Evolutionary conservation across 2,329 filamentous ascomycete species (phyloP).

Genomic region (Fusarium duplospermum): DNA sequence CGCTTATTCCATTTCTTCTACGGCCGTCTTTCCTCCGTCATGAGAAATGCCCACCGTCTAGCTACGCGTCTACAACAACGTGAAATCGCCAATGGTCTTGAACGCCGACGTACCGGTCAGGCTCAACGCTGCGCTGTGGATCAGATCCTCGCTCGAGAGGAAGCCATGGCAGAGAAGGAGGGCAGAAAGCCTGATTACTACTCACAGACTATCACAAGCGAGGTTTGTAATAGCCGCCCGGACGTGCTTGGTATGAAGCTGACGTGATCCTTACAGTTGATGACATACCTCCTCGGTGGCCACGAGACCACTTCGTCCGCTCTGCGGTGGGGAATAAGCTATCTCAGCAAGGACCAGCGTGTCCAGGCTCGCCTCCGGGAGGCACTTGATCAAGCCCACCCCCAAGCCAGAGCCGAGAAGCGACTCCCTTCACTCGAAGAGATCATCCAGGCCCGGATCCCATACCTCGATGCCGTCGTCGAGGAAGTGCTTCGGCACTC

Average conservation of each 20-base stretch:
- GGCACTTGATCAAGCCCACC: constrained; percentile 10
- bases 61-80: not conserved
- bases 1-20: constrained; percentile 19
- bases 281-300: constrained; percentile 23
- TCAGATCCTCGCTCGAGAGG: constrained; percentile 21
- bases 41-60: constrained; percentile 8
- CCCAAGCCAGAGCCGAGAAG: not conserved
- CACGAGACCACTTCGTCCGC: constrained; percentile 31
- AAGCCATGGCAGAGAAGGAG: constrained; percentile 22
- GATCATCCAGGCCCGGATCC: constrained; percentile 17
- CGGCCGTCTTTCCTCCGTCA: not conserved
- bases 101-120: constrained; percentile 10
- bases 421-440: constrained; percentile 13
- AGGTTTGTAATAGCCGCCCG: not conserved
- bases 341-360: constrained; percentile 19
- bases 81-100: constrained; percentile 14
- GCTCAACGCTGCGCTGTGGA: constrained; percentile 25
- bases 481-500: constrained; percentile 23
- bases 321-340: constrained; percentile 23
- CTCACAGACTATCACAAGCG: constrained; percentile 19
- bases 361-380: constrained; percentile 8
- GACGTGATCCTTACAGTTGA: constrained; percentile 1
- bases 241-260: not conserved
- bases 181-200: constrained; percentile 17
- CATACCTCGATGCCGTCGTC: constrained; percentile 25